Evolutionary conservation across 495 filamentous ascomycete species (phyloP), one percentile per base, ranked within the genome.

Genomic region (Talaromyces ruber): DNA sequence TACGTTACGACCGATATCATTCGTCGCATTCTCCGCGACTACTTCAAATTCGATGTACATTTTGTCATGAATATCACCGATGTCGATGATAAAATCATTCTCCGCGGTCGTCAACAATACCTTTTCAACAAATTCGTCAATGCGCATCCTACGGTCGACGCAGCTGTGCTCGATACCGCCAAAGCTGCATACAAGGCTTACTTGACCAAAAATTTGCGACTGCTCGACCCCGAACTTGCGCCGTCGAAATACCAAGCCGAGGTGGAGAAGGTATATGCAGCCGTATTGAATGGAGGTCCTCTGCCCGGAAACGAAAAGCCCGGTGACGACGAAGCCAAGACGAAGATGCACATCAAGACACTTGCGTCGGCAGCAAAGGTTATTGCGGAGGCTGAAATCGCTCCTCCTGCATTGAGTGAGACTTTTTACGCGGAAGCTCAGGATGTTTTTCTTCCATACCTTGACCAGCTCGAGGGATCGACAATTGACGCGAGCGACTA

Each of bases 21-120:
- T 63, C 84, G 93, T 39, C 82, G 94, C 67, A 91, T 97, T 65
- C 76, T 98, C 75, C 73, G 79, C 64, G 87, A 96, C 69, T 93
- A 95, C 74, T 96, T 97, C 70, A 84, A 84, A 51, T 96, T 87
- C 71, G 79, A 92, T 32, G 85, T 98, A 60, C 83, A 88, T 50
- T 97, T 96, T 80, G 91, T 97, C 53, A 93, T 95, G 88, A 98
- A 98, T 73, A 90, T 96, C 66, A 96, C 93, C 4, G 91, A 96
- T 76, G 83, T 96, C 2, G 92, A 96, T 71, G 91, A 96, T 76
- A 98, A 96, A 86, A 95, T 96, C 66, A 95, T 97, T 66, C 78
- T 96, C 56, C 82, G 90, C 64, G 92, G 84, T 1, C 81, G 92
- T 64, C 85, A 93, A 72, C 85, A 91, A 65, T 82, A 91, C 65